phyloP scores from a whole-genome alignment of 2,329 filamentous ascomycete genomes.

The Zopfia rhizophila region DNA sequence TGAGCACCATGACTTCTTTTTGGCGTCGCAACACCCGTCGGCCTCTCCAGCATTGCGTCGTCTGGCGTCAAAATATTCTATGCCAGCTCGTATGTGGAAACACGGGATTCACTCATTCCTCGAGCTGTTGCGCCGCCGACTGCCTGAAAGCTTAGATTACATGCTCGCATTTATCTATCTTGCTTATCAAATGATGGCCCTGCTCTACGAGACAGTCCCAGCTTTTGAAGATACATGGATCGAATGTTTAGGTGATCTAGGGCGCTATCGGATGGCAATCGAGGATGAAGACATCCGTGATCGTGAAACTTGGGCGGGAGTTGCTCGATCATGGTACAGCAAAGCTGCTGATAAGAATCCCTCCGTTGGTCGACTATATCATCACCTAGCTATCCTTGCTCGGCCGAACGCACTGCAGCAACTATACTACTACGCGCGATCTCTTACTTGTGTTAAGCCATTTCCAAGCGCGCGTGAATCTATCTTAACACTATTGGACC shows the following conservation, averaged over 20 bases:
- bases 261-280: constrained; percentile 89
- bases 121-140: constrained; percentile 71
- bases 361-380: constrained; percentile 80
- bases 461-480: constrained; percentile 76
- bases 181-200: constrained; percentile 88
- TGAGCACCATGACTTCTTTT: constrained; percentile 73
- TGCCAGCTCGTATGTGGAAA: constrained; percentile 95
- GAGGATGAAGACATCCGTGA: constrained; percentile 82
- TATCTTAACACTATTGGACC: constrained; percentile 73
- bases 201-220: constrained; percentile 86
- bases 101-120: constrained; percentile 90
- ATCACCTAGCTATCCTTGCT: constrained; percentile 85
- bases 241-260: constrained; percentile 88
- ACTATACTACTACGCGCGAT: constrained; percentile 77
- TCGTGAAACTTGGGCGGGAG: constrained; percentile 82
- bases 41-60: constrained; percentile 74
- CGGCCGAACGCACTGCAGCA: constrained; percentile 76
- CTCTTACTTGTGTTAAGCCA: constrained; percentile 73
- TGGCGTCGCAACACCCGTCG: constrained; percentile 86
- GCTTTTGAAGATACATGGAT: constrained; percentile 91
- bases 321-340: constrained; percentile 85
- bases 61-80: constrained; percentile 82
- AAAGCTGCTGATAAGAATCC: constrained; percentile 82
- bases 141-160: constrained; percentile 82
- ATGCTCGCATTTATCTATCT: constrained; percentile 93